A percentile compares a stretch with the other conserved stretches of the same genome.
Conservation (phyloP, 148 eudicot species). For the Linanthus parryae region DNA sequence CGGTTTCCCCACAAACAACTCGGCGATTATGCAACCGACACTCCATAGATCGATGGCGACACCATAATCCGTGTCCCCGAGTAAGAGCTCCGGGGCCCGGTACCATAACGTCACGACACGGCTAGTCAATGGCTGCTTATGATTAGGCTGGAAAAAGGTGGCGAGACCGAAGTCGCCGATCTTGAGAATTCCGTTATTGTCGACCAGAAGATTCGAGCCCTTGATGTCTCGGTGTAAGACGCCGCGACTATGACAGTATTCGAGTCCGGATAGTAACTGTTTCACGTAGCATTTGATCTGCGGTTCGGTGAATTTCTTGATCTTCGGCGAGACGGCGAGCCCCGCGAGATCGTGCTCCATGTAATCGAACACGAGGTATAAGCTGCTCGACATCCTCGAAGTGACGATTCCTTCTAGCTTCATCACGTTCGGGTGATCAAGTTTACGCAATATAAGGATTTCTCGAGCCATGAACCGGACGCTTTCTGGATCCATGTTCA, state of each 20-base stretch:
- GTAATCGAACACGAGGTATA: conserved; percentile 83
- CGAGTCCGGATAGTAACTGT: conserved; percentile 66
- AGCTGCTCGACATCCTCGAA: conserved; percentile 62
- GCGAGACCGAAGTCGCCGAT: conserved; percentile 91
- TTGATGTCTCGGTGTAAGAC: conserved; percentile 77
- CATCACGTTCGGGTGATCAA: conserved; percentile 79
- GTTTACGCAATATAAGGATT: conserved; percentile 50
- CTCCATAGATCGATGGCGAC: conserved; percentile 85
- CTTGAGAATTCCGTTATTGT: conserved; percentile 70
- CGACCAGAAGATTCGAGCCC: conserved; percentile 72
- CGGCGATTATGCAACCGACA: conserved; percentile 81
- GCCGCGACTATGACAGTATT: conserved; percentile 78
- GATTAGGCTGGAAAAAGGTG: conserved; percentile 49
- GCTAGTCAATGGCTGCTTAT: conserved; percentile 67
- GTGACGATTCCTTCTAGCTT: conserved; percentile 67
- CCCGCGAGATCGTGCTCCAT: conserved; percentile 97
- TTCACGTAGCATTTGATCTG: conserved; percentile 77
- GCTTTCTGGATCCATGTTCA: conserved; percentile 72
- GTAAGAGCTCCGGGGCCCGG: conserved; percentile 81
- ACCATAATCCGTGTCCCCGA: conserved; percentile 76
- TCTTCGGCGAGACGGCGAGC: conserved; percentile 52
- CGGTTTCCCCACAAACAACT: conserved; percentile 79
- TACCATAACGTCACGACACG: conserved; percentile 90
- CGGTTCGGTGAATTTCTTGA: conserved; percentile 60
- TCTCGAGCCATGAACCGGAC: conserved; percentile 88